A percentile compares a stretch with the other conserved stretches of the same genome.
These are phyloP conservation scores for Kodamaea lidongshanica DNA, from an alignment of 805 yeast genomes.

Conservation along the genomic window DNA sequence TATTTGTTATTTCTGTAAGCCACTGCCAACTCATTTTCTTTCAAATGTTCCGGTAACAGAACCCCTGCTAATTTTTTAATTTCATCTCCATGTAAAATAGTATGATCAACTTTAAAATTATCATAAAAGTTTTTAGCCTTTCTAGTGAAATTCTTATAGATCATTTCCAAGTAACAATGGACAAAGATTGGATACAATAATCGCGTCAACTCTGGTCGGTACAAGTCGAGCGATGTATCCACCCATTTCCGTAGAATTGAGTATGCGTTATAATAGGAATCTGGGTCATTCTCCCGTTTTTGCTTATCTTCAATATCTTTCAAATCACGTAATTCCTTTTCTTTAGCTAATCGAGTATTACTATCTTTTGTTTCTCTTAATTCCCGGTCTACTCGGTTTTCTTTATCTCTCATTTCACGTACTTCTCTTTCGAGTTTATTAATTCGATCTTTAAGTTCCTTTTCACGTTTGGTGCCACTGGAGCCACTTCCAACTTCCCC, in stretches of 20 bases:
- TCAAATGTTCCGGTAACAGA: slow-evolving; percentile 71
- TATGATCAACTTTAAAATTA: slow-evolving; percentile 66
- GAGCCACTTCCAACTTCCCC: slow-evolving; percentile 18
- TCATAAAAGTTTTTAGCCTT: slow-evolving; percentile 74
- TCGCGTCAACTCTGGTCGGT: slow-evolving; percentile 79
- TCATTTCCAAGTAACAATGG: slow-evolving; percentile 76
- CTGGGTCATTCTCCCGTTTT: slow-evolving; percentile 54
- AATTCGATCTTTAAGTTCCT: slow-evolving; percentile 23
- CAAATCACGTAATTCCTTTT: slow-evolving; percentile 32
- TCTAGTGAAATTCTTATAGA: slow-evolving; percentile 52
- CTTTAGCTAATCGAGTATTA: slow-evolving; percentile 32
- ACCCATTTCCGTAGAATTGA: slow-evolving; percentile 80
- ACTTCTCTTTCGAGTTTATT: slow-evolving; percentile 28
- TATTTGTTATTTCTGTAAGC: slow-evolving; percentile 70
- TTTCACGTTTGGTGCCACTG: slow-evolving; percentile 15
- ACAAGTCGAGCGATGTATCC: slow-evolving; percentile 83
- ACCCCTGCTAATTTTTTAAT: slow-evolving; percentile 66
- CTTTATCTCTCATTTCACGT: slow-evolving; percentile 31
- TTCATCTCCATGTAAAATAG: slow-evolving; percentile 71
- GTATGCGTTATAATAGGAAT: slow-evolving; percentile 73
- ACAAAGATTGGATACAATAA: slow-evolving; percentile 89
- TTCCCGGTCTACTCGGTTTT: slow-evolving; percentile 30
- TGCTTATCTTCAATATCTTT: slow-evolving; percentile 39
- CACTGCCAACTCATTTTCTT: slow-evolving; percentile 76
- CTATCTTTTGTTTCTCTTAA: slow-evolving; percentile 35